These are phyloP conservation scores for Platismatia glauca DNA, from an alignment of 495 filamentous ascomycete genomes.

Conservation along the genomic window DNA sequence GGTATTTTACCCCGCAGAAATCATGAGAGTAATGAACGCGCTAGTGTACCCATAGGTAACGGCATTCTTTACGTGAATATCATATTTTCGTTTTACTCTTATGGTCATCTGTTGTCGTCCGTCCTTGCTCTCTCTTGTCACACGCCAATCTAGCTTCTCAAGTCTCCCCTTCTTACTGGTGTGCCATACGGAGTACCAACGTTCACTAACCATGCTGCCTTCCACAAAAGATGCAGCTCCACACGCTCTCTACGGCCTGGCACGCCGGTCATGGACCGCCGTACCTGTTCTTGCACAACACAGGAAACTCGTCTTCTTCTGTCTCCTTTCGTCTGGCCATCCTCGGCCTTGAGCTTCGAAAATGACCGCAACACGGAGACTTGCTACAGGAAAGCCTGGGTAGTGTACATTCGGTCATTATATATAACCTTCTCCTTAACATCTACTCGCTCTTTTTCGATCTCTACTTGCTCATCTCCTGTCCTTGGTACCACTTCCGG, in stretches of 20 bases:
- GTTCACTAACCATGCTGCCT: neutral
- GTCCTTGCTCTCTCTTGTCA: neutral
- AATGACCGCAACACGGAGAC: neutral
- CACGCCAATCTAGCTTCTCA: neutral
- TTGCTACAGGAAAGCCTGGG: neutral
- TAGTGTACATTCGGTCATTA: neutral
- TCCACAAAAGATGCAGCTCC: neutral
- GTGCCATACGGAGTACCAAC: no score
- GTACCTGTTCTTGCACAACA: neutral
- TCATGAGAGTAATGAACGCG: no score
- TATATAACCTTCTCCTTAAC: neutral
- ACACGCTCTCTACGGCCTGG: neutral
- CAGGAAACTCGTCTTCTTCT: neutral
- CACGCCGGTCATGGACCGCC: neutral
- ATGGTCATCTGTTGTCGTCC: neutral
- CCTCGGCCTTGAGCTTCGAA: neutral
- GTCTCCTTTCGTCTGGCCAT: neutral
- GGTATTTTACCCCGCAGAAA: neutral
- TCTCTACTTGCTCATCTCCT: neutral
- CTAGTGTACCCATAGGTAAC: no score
- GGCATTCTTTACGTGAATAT: no score
- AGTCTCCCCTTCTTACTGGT: no score
- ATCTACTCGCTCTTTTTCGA: neutral
- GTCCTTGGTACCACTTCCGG: neutral
- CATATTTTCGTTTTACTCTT: no score